These are phyloP conservation scores for Anaeromyces robustus DNA, from an alignment of 192 early-diverging fungal genomes.

Conservation along the genomic window DNA sequence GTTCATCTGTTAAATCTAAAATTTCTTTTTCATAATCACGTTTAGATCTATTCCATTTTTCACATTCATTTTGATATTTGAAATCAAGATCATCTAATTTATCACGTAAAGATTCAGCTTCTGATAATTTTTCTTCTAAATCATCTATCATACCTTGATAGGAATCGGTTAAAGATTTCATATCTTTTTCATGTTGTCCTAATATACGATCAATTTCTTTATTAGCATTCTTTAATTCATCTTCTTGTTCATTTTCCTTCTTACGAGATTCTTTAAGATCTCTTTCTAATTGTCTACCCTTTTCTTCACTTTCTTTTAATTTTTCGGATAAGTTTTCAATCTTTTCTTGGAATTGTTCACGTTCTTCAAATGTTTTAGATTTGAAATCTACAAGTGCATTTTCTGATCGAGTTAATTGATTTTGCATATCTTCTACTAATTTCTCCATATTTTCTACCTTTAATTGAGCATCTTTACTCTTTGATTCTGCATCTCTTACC, in stretches of 20 bases:
- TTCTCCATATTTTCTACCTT: not conserved
- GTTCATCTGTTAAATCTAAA: not conserved
- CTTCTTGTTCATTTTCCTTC: not conserved
- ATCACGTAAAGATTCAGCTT: not conserved
- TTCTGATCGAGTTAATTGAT: not conserved
- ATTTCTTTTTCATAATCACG: not conserved
- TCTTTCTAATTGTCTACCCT: not conserved
- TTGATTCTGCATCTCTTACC: not conserved
- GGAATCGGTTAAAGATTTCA: not conserved
- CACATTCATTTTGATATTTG: not conserved
- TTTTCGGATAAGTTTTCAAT: not conserved
- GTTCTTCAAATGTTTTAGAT: not conserved
- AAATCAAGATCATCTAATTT: not conserved
- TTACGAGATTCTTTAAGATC: not conserved
- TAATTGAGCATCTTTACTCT: not conserved
- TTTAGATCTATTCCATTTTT: not conserved
- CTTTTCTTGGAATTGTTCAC: not conserved
- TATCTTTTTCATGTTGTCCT: not conserved
- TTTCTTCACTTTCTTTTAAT: not conserved
- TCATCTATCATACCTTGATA: not conserved
- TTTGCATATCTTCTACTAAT: not conserved
- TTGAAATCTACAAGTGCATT: not conserved
- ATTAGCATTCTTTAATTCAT: not conserved
- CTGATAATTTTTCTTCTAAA: not conserved
- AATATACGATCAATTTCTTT: not conserved